Conservation (phyloP, 2,329 filamentous ascomycete species). For the Calonectria honghensis region DNA sequence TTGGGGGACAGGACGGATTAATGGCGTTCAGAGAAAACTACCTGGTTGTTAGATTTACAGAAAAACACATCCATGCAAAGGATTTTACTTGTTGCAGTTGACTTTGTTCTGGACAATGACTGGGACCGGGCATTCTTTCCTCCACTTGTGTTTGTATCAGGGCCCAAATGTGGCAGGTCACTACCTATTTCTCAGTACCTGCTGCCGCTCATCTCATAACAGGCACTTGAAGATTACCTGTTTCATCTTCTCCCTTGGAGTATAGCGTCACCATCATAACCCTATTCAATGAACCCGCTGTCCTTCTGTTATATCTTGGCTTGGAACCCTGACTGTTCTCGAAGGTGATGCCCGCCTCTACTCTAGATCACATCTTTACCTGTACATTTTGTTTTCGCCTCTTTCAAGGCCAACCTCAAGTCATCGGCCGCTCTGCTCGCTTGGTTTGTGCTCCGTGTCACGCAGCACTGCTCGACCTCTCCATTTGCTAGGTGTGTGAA, state of each 20-base stretch:
- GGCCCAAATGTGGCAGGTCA: not conserved
- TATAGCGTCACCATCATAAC: not conserved
- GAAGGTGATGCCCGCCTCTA: slow-evolving; percentile 39
- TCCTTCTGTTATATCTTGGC: not conserved
- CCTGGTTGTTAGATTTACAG: slow-evolving; percentile 49
- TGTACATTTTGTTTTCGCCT: slow-evolving; percentile 74
- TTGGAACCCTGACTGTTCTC: not conserved
- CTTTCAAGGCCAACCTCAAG: slow-evolving; percentile 59
- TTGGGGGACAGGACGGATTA: slow-evolving; percentile 45
- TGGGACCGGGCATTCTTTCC: slow-evolving; percentile 10
- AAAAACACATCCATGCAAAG: slow-evolving; percentile 45
- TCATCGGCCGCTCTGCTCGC: slow-evolving; percentile 68
- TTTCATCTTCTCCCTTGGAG: not conserved
- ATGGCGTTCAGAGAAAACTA: slow-evolving; percentile 53
- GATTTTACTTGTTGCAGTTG: slow-evolving; percentile 46
- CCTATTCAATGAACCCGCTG: not conserved
- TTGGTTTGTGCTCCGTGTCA: slow-evolving; percentile 71
- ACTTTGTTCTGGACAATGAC: slow-evolving; percentile 26
- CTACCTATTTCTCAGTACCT: not conserved
- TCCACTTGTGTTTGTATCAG: not conserved
- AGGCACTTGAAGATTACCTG: not conserved
- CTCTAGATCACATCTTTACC: slow-evolving; percentile 62
- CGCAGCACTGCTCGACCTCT: slow-evolving; percentile 68
- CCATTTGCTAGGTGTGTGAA: slow-evolving; percentile 75
- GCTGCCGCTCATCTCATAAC: not conserved